Percentiles rank a stretch among this genome's conserved stretches.
phyloP scores from a whole-genome alignment of 768 basidiomycete genomes.

The Suillus clintonianus region DNA sequence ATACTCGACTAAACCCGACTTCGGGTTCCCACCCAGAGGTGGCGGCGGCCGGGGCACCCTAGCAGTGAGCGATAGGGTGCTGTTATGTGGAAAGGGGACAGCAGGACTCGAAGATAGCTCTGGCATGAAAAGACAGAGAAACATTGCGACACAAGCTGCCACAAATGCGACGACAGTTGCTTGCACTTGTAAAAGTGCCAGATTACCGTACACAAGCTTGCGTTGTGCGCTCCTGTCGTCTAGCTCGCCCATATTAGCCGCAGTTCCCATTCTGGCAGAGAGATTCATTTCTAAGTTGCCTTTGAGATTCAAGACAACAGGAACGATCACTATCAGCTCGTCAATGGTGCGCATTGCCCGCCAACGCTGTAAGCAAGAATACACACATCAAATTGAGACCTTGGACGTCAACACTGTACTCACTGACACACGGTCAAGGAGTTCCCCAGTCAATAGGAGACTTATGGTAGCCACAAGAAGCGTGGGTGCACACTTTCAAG shows the following conservation, averaged over 20 bases:
- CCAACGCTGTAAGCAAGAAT: conserved; percentile 61
- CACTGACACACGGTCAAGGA: conserved; percentile 85
- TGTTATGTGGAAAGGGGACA: conserved; percentile 10
- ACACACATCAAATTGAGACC: conserved; percentile 1
- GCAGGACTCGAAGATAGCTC: conserved; percentile 16
- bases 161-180: conserved; percentile 87
- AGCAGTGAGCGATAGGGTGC: conserved; percentile 6
- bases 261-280: conserved; percentile 91
- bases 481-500: conserved; percentile 79
- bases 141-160: conserved; percentile 75
- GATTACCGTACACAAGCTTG: conserved; percentile 75
- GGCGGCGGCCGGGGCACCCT: conserved; percentile 24
- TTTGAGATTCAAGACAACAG: conserved; percentile 91
- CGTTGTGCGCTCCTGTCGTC: conserved; percentile 67
- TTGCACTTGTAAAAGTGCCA: conserved; percentile 90
- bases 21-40: conserved; percentile 30
- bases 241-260: conserved; percentile 91
- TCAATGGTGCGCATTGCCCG: conserved; percentile 85
- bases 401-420: conserved; percentile 20
- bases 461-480: conserved; percentile 83
- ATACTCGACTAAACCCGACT: conserved; percentile 43
- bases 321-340: conserved; percentile 96
- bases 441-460: conserved; percentile 86
- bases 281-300: conserved; percentile 99
- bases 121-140: conserved; percentile 67